A percentile compares a stretch with the other conserved stretches of the same genome.
phyloP scores from a whole-genome alignment of 2,329 filamentous ascomycete species.

The Ceratocystis smalleyi region DNA sequence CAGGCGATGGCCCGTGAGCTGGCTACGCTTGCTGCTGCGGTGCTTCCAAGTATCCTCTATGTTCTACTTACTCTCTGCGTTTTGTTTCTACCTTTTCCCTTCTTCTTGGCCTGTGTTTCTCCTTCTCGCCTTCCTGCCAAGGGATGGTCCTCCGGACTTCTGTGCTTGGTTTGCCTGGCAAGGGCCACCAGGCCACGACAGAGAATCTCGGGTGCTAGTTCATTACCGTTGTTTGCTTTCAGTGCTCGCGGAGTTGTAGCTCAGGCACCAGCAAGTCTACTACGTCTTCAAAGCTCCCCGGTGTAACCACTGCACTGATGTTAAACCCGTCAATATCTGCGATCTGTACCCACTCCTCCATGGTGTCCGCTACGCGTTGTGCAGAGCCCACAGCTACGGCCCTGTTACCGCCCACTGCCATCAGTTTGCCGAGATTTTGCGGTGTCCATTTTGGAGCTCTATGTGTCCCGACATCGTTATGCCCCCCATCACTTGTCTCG shows the following conservation, averaged over 20 bases:
- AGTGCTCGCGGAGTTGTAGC: constrained; percentile 32
- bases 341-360: constrained; percentile 29
- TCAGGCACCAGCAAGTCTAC: constrained; percentile 49
- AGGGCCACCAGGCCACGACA: neutral
- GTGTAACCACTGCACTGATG: constrained; percentile 28
- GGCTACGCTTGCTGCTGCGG: too few relatives aligned
- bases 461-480: constrained; percentile 31
- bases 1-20: constrained; percentile 3
- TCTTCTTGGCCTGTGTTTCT: neutral
- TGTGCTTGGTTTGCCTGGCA: neutral
- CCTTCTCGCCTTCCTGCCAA: neutral
- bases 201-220: too few relatives aligned
- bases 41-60: too few relatives aligned
- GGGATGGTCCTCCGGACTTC: neutral
- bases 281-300: constrained; percentile 50
- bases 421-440: constrained; percentile 23
- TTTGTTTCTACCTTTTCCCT: neutral
- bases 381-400: constrained; percentile 23
- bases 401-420: constrained; percentile 23
- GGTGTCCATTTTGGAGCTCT: constrained; percentile 24
- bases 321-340: constrained; percentile 46
- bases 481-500: constrained; percentile 32
- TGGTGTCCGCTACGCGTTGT: constrained; percentile 23
- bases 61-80: neutral
- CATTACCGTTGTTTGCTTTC: too few relatives aligned